phyloP scores from a whole-genome alignment of 1,139 yeast species.

The Suhomyces anneliseae region DNA sequence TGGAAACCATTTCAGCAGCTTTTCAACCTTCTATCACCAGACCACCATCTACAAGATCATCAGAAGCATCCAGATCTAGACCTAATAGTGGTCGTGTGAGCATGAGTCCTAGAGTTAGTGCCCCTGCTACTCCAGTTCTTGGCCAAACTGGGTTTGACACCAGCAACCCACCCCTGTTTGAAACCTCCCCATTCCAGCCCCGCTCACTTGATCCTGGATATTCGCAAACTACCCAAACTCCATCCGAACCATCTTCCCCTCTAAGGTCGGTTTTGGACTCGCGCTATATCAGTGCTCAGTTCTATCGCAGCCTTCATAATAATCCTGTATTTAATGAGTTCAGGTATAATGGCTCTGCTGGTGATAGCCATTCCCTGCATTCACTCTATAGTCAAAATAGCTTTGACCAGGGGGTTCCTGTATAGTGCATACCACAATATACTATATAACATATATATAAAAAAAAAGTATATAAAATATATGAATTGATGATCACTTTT shows the following conservation, averaged over 20 bases:
- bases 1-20: not conserved
- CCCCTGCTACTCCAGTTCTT: not conserved
- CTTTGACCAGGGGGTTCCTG: constrained; percentile 7
- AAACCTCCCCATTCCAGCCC: not conserved
- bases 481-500: too few relatives aligned
- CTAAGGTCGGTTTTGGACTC: not conserved
- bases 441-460: too few relatives aligned
- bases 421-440: not conserved
- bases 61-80: not conserved
- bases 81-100: not conserved
- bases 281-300: constrained; percentile 4
- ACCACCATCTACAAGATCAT: not conserved
- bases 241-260: not conserved
- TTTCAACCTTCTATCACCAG: too few relatives aligned
- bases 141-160: not conserved
- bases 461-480: too few relatives aligned
- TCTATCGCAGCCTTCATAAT: constrained; percentile 9
- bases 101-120: not conserved
- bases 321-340: constrained; percentile 6
- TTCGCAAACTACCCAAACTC: not conserved
- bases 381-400: constrained; percentile 7
- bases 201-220: not conserved
- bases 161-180: not conserved
- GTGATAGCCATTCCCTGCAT: constrained; percentile 4
- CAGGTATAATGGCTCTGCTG: constrained; percentile 1